Base-by-base conservation (phyloP, 352 stramenopile genomes). In the Thalassiosira ordinaria region DNA sequence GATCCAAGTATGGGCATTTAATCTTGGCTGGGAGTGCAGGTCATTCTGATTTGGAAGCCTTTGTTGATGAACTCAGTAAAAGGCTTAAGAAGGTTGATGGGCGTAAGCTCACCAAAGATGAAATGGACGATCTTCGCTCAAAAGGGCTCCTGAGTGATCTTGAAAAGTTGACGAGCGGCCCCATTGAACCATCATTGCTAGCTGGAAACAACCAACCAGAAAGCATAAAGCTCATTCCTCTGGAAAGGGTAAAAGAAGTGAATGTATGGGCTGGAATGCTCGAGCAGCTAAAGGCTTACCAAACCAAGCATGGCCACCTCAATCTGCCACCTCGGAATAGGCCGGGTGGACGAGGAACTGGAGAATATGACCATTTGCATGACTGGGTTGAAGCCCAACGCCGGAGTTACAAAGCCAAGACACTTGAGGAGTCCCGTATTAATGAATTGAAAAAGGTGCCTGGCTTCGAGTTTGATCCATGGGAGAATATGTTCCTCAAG, bases 211-310 rank as follows among this genome's bases (percentile, higher is more conserved):
- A n/a, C n/a, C 41, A 57, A 20, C 14, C 14, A 18, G 29, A n/a
- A 18, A 66, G 31, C 22, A n/a, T 26, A 31, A 24, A 41, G 18
- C 13, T 51, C 11, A 24, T 70, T 22, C 61, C 61, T n/a, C 26
- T 70, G 4, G 61, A 70, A 14, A 55, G 37, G 18, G 41, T 70
- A 1, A 70, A 56, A 55, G 61, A 70, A 41, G 39, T 70, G 4
- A 70, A 70, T 24, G 6, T 29, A 18, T 70, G 61, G 61, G 27
- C 61, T 18, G 61, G 61, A 6, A 70, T 59, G 41, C 61, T 70
- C 5, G 61, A 37, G 13, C 61, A 59, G 26, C 41, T 70, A 16
- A 70, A 56, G 41, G 61, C 61, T 3, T 70, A 70, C 41, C n/a
- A 70, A 24, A 11, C 61, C 24, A 9, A 11, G 6, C 37, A 11